Conservation (phyloP, 2,329 filamentous ascomycete genomes). For the Aspergillus tamarii region DNA sequence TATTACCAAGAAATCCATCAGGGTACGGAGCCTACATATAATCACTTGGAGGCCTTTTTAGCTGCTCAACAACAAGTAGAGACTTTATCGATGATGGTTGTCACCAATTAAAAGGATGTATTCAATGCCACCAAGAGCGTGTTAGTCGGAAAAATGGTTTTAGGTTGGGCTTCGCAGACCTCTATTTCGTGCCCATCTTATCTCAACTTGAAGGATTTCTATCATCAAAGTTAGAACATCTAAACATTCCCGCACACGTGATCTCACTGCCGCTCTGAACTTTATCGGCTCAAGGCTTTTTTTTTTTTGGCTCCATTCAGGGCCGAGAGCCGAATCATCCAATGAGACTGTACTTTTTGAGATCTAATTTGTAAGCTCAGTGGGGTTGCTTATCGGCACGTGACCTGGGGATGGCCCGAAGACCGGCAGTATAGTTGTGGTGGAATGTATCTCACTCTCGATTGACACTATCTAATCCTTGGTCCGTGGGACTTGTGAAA, state of each 20-base stretch:
- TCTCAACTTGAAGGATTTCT: no score
- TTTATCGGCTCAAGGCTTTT: not conserved
- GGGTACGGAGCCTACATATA: not conserved
- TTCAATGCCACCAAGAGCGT: no score
- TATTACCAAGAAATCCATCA: not conserved
- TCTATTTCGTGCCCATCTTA: no score
- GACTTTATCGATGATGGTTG: no score
- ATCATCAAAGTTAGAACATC: no score
- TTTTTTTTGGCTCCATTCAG: not conserved
- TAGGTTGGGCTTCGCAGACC: no score
- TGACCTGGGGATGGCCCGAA: not conserved
- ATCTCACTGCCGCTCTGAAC: not conserved
- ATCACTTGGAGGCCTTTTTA: no score
- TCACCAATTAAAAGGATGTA: no score
- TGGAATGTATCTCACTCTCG: not conserved
- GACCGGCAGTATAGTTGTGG: not conserved
- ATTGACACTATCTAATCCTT: slow-evolving; percentile 1
- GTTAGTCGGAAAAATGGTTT: no score
- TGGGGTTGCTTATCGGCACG: slow-evolving; percentile 26
- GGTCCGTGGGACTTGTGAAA: slow-evolving; percentile 8
- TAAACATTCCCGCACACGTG: not conserved
- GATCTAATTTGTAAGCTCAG: slow-evolving; percentile 10
- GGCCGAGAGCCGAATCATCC: slow-evolving; percentile 1
- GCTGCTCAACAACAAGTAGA: no score
- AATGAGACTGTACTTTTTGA: not conserved